Conservation (phyloP, 495 filamentous ascomycete species). For the Rhypophila decipiens region DNA sequence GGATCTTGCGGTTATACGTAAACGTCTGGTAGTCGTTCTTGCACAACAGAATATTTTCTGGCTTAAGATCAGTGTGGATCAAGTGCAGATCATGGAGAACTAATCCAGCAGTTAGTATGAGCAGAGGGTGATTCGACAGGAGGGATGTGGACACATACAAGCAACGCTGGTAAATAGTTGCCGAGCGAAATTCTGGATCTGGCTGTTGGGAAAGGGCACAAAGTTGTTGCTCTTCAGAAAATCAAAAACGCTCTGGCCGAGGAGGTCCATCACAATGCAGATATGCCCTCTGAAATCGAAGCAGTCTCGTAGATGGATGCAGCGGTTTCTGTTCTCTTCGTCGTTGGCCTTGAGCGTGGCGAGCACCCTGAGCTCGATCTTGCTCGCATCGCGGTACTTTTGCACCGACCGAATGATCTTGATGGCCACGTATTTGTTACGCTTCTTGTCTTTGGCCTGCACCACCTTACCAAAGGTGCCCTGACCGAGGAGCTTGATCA, state of each 20-base stretch:
- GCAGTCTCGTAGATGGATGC: slow-evolving; percentile 94
- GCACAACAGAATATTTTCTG: slow-evolving; percentile 94
- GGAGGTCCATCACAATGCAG: slow-evolving; percentile 95
- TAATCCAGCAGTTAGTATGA: slow-evolving; percentile 36
- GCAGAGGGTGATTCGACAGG: background rate
- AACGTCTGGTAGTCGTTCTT: slow-evolving; percentile 90
- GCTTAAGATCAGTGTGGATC: slow-evolving; percentile 96
- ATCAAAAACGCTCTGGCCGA: slow-evolving; percentile 97
- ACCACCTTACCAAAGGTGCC: slow-evolving; percentile 98
- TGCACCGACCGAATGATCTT: slow-evolving; percentile 98
- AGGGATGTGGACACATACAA: no score
- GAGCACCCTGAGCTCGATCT: slow-evolving; percentile 89
- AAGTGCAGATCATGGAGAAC: slow-evolving; percentile 96
- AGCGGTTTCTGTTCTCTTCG: slow-evolving; percentile 85
- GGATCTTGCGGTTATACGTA: slow-evolving; percentile 90
- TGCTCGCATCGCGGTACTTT: slow-evolving; percentile 95
- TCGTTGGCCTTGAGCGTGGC: slow-evolving; percentile 89
- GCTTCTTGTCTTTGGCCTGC: slow-evolving; percentile 73
- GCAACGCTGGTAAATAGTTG: slow-evolving; percentile 97
- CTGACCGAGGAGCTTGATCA: slow-evolving; percentile 83
- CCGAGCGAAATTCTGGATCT: slow-evolving; percentile 93
- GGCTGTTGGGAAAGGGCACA: slow-evolving; percentile 96
- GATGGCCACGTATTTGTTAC: slow-evolving; percentile 76
- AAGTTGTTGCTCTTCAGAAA: slow-evolving; percentile 93
- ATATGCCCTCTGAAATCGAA: slow-evolving; percentile 98